These are phyloP conservation scores for Nicotiana sylvestris DNA, from an alignment of 257 asterid genomes.

Conservation along the genomic window DNA sequence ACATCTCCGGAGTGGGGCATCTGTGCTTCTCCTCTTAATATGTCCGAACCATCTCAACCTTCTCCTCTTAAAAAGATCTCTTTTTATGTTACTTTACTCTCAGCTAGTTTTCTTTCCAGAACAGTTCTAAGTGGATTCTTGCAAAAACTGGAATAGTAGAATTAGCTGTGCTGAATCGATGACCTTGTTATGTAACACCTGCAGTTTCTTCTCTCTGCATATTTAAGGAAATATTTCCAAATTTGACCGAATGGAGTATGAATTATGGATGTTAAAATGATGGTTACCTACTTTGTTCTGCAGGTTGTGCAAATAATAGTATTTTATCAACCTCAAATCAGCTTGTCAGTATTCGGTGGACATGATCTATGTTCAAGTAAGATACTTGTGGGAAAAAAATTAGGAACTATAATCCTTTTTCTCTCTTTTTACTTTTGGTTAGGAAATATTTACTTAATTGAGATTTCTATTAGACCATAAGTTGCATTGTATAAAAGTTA, in stretches of 20 bases:
- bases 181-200: background rate
- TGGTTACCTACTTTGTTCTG: conserved; percentile 13
- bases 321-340: conserved; percentile 19
- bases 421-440: background rate
- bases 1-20: too few relatives aligned
- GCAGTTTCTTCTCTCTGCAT: background rate
- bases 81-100: background rate
- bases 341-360: conserved; percentile 21
- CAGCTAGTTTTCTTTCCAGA: background rate
- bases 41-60: too few relatives aligned
- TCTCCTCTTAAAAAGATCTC: background rate
- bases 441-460: background rate
- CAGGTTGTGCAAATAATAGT: conserved; percentile 37
- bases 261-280: conserved; percentile 5
- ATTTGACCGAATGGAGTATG: background rate
- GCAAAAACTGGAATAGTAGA: background rate
- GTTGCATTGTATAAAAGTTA: background rate
- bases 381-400: conserved; percentile 12
- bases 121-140: background rate
- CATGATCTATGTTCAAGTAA: conserved; percentile 85
- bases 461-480: background rate
- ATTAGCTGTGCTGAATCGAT: background rate
- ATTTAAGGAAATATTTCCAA: background rate
- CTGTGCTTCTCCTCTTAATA: too few relatives aligned
- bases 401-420: background rate